Evolutionary conservation across 768 basidiomycete genomes (phyloP), one percentile per base, ranked within the genome.

Genomic region (Kwoniella mangroviensis): DNA sequence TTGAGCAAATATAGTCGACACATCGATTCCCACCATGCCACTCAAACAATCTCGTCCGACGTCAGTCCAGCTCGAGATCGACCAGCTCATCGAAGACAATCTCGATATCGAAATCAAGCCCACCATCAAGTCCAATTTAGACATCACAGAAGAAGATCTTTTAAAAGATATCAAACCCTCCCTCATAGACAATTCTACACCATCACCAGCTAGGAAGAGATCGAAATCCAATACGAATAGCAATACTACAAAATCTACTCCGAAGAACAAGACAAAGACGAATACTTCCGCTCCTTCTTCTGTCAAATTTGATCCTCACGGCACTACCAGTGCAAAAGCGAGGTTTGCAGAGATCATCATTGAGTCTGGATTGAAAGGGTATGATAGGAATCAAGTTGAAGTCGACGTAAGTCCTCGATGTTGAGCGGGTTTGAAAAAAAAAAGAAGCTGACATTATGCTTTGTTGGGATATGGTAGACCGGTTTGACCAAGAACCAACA

Each of bases 331-430:
- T 59, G 51, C 70, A 9, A 67, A 65, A 53, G 69, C 63, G 7
- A 63, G 34, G 41, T 62, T 74, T 4, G 65, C 66, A 4, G 63
- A 58, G 54, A 61, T 65, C 43, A 64, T 74, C 52, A 43, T 74
- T 26, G 62, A 68, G 4, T 24, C 54, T 17, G 69, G 73, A 2
- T 4, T 68, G 5, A 70, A 68, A 63, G 57, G 22, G 7, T 41
- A 67, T 10, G 45, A 65, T 28, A 63, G 51, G 13, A 45, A 54
- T 12, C 58, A 64, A 21, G 69, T 64, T 28, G 66, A 71, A 57
- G n/a, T 12, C 7, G 34, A 58, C 51, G 69, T 71, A 53, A 64
- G n/a, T n/a, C n/a, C n/a, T n/a, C n/a, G n/a, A n/a, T n/a, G n/a
- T n/a, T n/a, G n/a, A n/a, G n/a, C n/a, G n/a, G n/a, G n/a, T n/a